Base-by-base conservation (phyloP, 1,284 basidiomycete species). In the Pseudozyma thailandica region DNA sequence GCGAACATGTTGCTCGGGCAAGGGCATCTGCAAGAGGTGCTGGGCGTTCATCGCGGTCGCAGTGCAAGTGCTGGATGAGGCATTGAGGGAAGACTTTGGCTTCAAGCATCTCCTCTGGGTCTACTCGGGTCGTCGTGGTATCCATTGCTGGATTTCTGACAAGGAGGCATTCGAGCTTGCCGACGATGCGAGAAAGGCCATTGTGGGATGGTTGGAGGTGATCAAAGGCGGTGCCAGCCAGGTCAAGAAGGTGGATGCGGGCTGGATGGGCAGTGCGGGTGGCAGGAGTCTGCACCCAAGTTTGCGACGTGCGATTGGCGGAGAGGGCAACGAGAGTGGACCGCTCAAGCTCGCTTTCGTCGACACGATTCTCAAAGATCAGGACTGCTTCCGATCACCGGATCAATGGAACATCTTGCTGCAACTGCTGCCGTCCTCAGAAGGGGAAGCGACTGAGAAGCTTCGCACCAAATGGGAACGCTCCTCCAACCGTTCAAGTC, bases 131-230 rank as follows among this genome's bases (percentile, higher is more conserved):
- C 90, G 95, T 42, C 91, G 95, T 85, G 95, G 96, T 74, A 98
- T 98, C 77, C 95, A 98, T 86, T 88, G 94, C 82, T 99, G 95
- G 95, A 90, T 99, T 64, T 94, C 92, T 6, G 95, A 99, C 83
- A 86, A 87, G 48, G 88, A 91, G 55, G 96, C 96, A 0, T 87
- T 96, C 85, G 89, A 88, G 61, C 86, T 98, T 50, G 94, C 91
- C 4, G 96, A 99, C 81, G 93, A 96, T 69, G 90, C 95, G 83
- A 86, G 96, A 37, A 90, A 89, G 78, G 88, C 93, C 0, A 85
- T 99, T 41, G 92, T 97, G 16, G 89, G 87, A 18, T 97, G 91
- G 85, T 84, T 98, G 73, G 92, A 93, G 51, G 90, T 98, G 10
- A 86, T 97, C 70, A 90, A 90, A 74, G 80, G 81, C 42, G 90